Base-by-base conservation (phyloP, 257 asterid species). In the Jacaranda mimosifolia region DNA sequence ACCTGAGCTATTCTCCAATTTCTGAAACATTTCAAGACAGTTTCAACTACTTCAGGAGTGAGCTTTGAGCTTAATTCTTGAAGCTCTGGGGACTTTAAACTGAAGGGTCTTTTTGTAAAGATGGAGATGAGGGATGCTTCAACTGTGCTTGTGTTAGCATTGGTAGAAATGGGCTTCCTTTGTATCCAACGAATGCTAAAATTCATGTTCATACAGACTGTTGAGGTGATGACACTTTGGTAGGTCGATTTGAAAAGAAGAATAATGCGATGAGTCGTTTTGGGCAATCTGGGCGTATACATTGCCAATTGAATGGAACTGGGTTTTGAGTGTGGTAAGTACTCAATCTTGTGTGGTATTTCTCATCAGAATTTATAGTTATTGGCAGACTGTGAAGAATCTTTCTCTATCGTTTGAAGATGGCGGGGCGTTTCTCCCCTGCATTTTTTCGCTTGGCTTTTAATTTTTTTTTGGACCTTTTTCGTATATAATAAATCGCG, bases 1-100 rank as follows among this genome's bases (percentile, higher is more conserved):
- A 52, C 14, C 26, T 80, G 88, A 55, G 98, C 94, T 60, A 67
- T 75, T 79, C 88, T 88, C 98, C 98, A 94, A 55, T 70, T 85
- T 74, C 80, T 82, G 65, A 91, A 75, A 15, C 89, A 83, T 73
- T 79, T 86, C 77, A 94, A 85, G 71, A 87, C 97, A 14, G 76
- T 46, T 89, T 92, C 98, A 68, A 94, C 98, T 42, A 89, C 83
- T 36, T 75, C 81, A 40, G 95, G 85, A 5, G 92, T 91, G 51
- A 94, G 91, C 35, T 75, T 81, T 32, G 93, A 70, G 64, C 94
- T 86, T 60, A 94, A 64, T 59, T 86, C 82, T 72, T 85, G 86
- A 69, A 92, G 94, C 77, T 84, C 84, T 26, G 84, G 91, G 81
- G 89, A 83, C 42, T 89, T 80, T n/a, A 60, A 67, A 59, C 87